Conservation (phyloP, 2,329 filamentous ascomycete genomes). For the Microcyclospora tardicrescens region DNA sequence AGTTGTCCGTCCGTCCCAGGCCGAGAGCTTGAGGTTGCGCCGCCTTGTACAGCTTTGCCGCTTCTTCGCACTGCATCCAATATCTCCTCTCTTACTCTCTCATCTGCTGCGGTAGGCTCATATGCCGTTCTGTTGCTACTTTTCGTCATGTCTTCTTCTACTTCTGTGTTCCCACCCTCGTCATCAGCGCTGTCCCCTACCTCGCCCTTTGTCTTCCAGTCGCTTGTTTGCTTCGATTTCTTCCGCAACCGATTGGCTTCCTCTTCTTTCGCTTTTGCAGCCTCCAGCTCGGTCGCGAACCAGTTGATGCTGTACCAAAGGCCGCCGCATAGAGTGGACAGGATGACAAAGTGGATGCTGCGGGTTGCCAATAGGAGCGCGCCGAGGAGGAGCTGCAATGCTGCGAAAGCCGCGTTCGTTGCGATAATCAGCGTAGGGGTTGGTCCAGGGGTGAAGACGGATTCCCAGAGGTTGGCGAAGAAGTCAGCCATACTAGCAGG, state of each 20-base stretch:
- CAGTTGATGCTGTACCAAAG: conserved; percentile 95
- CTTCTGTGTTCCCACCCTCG: conserved; percentile 38
- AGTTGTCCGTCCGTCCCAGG: conserved; percentile 1
- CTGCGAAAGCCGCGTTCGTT: conserved; percentile 79
- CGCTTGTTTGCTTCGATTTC: conserved; percentile 19
- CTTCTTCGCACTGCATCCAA: conserved; percentile 6
- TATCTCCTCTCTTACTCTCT: conserved; percentile 7
- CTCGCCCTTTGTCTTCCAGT: conserved; percentile 27
- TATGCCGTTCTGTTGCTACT: conserved; percentile 4
- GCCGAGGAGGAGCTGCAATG: conserved; percentile 67
- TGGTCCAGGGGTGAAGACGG: conserved; percentile 83
- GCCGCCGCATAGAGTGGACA: conserved; percentile 65
- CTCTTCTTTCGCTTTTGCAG: conserved; percentile 34
- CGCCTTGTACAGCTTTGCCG: conserved; percentile 1
- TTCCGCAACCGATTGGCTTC: conserved; percentile 35
- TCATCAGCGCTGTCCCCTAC: conserved; percentile 23
- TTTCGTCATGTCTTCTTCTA: conserved; percentile 10
- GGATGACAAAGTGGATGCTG: conserved; percentile 76
- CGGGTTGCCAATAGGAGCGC: conserved; percentile 66
- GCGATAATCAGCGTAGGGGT: conserved; percentile 79
- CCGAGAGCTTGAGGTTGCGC: conserved; percentile 1
- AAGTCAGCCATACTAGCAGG: conserved; percentile 32
- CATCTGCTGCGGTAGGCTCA: conserved; percentile 6
- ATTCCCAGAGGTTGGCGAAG: conserved; percentile 71
- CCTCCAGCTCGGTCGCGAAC: conserved; percentile 61